Base-by-base conservation (phyloP, 331 rosid genomes). In the Cydonia oblonga region DNA sequence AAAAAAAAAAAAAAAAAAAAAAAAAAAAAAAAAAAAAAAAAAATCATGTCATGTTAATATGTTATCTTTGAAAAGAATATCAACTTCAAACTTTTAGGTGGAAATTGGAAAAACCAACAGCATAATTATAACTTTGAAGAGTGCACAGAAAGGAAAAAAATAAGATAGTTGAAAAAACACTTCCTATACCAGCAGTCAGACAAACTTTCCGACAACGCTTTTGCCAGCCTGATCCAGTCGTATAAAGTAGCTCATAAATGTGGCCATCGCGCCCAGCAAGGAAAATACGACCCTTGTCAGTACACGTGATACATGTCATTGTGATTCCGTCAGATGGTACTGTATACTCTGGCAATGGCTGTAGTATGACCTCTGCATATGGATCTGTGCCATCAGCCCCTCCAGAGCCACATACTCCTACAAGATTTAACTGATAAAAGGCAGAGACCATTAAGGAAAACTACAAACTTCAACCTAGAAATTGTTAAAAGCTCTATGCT, bases 201-300 rank as follows among this genome's bases (percentile, higher is more conserved):
- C 97, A 95, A 66, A 91, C 78, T 83, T 95, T 95, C 68, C 91
- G 81, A 83, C 97, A 89, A 38, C 96, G 95, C 80, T 86, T 86
- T 82, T 95, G 97, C 97, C 97, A 91, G 83, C 96, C 90, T 40
- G 98, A 91, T 79, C 96, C 93, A 74, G 91, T 86, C 11, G 97
- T 82, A 77, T 95, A 95, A 57, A 78, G 89, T 51, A 95, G 87
- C 79, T 91, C 98, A 75, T 95, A 95, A 80, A 95, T 91, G 84
- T 95, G 96, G 32, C 96, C 89, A 83, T 95, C 98, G 32, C 96
- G 96, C 57, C 98, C 98, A 80, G 97, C 98, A 81, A 95, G 78
- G 74, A 95, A 85, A 75, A 95, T 88, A 64, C 98, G 93, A 69
- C 98, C 96, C 82, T 84, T 90, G 63, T 95, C 89, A 29, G 96